Conservation (phyloP, 1,139 yeast genomes). For the Saccharomyces hybrid region DNA sequence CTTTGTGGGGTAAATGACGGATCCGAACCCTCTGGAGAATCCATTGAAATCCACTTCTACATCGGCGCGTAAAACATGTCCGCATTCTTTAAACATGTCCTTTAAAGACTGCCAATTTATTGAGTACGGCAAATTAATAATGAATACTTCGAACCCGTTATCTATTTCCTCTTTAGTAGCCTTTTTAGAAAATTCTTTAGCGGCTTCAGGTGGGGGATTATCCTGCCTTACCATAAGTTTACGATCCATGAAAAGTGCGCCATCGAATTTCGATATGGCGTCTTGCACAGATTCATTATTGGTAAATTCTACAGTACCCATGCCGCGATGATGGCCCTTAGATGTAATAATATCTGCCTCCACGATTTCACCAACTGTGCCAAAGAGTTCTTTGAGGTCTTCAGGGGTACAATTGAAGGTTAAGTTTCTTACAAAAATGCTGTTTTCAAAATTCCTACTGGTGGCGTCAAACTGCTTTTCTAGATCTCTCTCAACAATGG, state of each 20-base stretch:
- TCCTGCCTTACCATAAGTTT: constrained; percentile 82
- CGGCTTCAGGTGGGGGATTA: constrained; percentile 55
- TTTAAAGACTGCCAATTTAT: constrained; percentile 79
- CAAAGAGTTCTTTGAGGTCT: constrained; percentile 51
- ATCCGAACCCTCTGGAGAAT: constrained; percentile 81
- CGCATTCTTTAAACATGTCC: constrained; percentile 73
- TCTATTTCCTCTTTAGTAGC: constrained; percentile 18
- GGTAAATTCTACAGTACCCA: constrained; percentile 82
- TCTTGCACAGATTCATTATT: constrained; percentile 54
- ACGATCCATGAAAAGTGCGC: constrained; percentile 59
- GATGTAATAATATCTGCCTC: constrained; percentile 80
- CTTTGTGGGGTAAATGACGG: constrained; percentile 52
- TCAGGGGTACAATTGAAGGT: constrained; percentile 53
- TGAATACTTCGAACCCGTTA: constrained; percentile 61
- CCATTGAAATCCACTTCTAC: constrained; percentile 64
- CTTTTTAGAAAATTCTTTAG: constrained; percentile 14
- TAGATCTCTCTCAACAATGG: constrained; percentile 7
- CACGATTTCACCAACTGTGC: constrained; percentile 56
- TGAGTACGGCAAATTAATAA: constrained; percentile 76
- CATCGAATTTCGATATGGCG: constrained; percentile 65
- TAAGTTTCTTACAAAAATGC: constrained; percentile 61
- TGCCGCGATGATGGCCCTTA: constrained; percentile 75
- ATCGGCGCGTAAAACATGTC: constrained; percentile 75
- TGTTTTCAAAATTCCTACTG: constrained; percentile 57
- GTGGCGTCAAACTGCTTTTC: constrained; percentile 27